phyloP scores from a whole-genome alignment of 2,329 filamentous ascomycete species.

The Nemania diffusa region DNA sequence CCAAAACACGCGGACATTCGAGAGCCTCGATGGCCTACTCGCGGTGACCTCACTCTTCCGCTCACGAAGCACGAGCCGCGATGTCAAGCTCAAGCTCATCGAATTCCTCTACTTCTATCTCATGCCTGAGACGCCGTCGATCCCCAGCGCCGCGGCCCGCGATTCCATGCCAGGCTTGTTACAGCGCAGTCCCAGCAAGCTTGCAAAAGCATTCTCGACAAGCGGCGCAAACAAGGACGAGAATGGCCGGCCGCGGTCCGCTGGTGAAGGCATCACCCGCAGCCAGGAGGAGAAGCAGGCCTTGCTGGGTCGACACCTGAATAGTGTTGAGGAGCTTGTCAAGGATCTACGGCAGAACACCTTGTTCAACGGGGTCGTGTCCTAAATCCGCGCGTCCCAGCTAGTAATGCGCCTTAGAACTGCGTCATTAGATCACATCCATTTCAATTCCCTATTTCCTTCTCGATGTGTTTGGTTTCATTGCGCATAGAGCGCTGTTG shows the following conservation, averaged over 20 bases:
- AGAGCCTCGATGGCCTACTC: slow-evolving; percentile 88
- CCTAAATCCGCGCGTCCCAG: slow-evolving; percentile 44
- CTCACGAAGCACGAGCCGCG: slow-evolving; percentile 81
- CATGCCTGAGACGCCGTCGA: slow-evolving; percentile 83
- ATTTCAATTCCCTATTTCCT: background rate
- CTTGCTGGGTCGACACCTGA: slow-evolving; percentile 79
- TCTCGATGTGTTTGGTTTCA: background rate
- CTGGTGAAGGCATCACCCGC: slow-evolving; percentile 61
- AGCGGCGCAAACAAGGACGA: slow-evolving; percentile 28
- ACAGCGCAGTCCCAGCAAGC: slow-evolving; percentile 76
- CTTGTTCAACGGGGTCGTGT: slow-evolving; percentile 67
- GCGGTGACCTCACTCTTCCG: slow-evolving; percentile 95
- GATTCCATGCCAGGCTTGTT: slow-evolving; percentile 63
- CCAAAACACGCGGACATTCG: slow-evolving; percentile 89
- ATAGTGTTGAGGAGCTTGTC: slow-evolving; percentile 85
- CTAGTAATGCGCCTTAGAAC: background rate
- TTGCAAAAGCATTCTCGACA: slow-evolving; percentile 66
- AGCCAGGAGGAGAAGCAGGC: slow-evolving; percentile 84
- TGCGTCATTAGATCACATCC: background rate
- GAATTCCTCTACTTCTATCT: slow-evolving; percentile 99
- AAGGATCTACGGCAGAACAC: slow-evolving; percentile 83
- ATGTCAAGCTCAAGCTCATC: slow-evolving; percentile 94
- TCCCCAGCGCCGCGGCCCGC: slow-evolving; percentile 60
- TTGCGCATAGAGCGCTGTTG: background rate
- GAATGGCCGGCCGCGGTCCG: slow-evolving; percentile 48